Evolutionary conservation across 1,139 yeast genomes (phyloP).

Genomic region (Geotrichum restrictum): DNA sequence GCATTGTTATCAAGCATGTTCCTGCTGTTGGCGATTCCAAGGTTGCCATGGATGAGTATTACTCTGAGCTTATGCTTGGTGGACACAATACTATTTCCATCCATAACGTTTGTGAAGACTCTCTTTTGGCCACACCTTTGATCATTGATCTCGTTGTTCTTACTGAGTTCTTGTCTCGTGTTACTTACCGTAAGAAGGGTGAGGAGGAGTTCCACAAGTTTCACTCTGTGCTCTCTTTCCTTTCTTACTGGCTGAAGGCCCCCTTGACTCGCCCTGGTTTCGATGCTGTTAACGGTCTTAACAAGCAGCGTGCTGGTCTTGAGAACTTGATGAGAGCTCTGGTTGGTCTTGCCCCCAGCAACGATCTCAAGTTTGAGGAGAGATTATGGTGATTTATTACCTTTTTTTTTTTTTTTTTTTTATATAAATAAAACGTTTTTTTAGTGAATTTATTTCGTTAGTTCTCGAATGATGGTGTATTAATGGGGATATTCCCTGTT

Average conservation of each 20-base stretch:
- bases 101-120: constrained; percentile 95
- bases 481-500: too few relatives aligned
- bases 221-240: constrained; percentile 81
- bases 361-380: constrained; percentile 92
- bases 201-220: constrained; percentile 56
- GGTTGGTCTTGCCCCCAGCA: constrained; percentile 84
- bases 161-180: constrained; percentile 86
- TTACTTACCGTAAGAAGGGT: constrained; percentile 60
- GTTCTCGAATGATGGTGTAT: neutral
- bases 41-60: constrained; percentile 98
- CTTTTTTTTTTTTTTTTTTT: constrained; percentile 9
- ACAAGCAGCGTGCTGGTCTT: constrained; percentile 88
- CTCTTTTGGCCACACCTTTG: constrained; percentile 88
- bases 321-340: constrained; percentile 87
- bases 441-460: neutral
- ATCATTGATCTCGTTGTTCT: constrained; percentile 87
- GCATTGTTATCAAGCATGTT: constrained; percentile 90
- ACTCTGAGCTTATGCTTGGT: constrained; percentile 94
- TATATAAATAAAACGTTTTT: constrained; percentile 8
- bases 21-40: constrained; percentile 95
- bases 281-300: constrained; percentile 87
- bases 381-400: constrained; percentile 49
- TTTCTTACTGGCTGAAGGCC: constrained; percentile 95
- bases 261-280: constrained; percentile 89
- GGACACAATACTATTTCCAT: constrained; percentile 93